Evolutionary conservation across 108 stramenopile species (phyloP).

Genomic region (Conticribra weissflogii): DNA sequence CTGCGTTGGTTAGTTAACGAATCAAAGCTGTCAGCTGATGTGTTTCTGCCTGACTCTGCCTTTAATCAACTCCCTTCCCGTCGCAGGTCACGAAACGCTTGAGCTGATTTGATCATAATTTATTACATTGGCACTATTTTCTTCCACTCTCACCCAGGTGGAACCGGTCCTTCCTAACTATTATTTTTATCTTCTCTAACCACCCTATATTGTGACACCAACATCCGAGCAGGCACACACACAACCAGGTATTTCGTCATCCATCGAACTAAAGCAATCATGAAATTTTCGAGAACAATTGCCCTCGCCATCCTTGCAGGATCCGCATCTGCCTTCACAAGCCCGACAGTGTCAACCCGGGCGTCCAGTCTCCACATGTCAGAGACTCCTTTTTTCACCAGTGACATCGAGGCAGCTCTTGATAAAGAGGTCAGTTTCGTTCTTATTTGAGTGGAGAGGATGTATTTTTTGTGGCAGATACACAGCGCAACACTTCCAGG

Average conservation of each 20-base stretch:
- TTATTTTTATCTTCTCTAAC: too few species aligned
- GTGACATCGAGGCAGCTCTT: constrained; percentile 26
- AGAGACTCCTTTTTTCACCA: constrained; percentile 44
- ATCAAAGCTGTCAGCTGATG: too few species aligned
- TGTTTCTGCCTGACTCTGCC: too few species aligned
- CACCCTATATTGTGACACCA: too few species aligned
- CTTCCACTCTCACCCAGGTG: too few species aligned
- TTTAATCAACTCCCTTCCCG: too few species aligned
- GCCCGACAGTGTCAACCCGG: constrained; percentile 5
- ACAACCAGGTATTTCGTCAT: neutral
- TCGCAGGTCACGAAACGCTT: too few species aligned
- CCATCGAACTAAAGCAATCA: neutral
- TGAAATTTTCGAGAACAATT: constrained; percentile 24
- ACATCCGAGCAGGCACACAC: too few species aligned
- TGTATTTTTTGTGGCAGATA: neutral
- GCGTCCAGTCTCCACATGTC: neutral
- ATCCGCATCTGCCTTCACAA: constrained; percentile 23
- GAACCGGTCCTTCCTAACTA: too few species aligned
- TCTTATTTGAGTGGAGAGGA: neutral
- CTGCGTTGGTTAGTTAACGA: too few species aligned
- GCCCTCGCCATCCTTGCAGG: constrained; percentile 13
- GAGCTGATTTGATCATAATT: too few species aligned
- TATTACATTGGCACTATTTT: too few species aligned
- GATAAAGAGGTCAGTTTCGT: constrained; percentile 42
- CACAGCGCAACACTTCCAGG: neutral